A percentile compares a stretch with the other conserved stretches of the same genome.
These are phyloP conservation scores for Aspergillus leporis DNA, from an alignment of 495 filamentous ascomycete genomes.

Conservation along the genomic window DNA sequence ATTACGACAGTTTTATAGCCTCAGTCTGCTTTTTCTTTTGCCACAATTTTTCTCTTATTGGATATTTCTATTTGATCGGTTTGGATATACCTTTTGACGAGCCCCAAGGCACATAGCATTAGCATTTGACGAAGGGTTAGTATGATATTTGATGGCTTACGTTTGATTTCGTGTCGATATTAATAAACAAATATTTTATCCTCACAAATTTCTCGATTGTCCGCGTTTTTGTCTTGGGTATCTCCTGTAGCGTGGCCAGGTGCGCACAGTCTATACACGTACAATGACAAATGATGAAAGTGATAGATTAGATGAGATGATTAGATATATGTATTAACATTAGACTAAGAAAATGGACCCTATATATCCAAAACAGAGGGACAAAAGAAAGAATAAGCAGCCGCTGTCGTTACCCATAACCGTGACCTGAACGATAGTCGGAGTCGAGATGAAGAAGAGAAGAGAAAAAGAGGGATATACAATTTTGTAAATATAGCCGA, in stretches of 20 bases:
- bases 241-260: neutral
- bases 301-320: neutral
- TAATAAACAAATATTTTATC: neutral
- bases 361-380: neutral
- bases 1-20: neutral
- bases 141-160: constrained; percentile 1
- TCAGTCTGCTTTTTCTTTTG: neutral
- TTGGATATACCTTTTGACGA: constrained; percentile 2
- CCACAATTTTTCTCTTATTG: neutral
- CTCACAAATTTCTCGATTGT: too few relatives aligned
- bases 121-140: constrained; percentile 2
- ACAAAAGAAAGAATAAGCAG: constrained; percentile 12
- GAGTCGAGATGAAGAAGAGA: constrained; percentile 15
- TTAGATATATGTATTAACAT: constrained; percentile 14
- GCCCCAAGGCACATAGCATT: neutral
- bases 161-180: constrained; percentile 1
- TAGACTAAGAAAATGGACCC: constrained; percentile 7
- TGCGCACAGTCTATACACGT: neutral
- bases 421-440: constrained; percentile 10
- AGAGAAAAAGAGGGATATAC: constrained; percentile 12
- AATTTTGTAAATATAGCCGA: neutral
- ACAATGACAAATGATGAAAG: neutral
- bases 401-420: constrained; percentile 22
- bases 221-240: too few relatives aligned
- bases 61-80: neutral